A percentile compares a stretch with the other conserved stretches of the same genome.
Evolutionary conservation across 257 asterid species (phyloP).

Genomic region (Eustoma russellianum): DNA sequence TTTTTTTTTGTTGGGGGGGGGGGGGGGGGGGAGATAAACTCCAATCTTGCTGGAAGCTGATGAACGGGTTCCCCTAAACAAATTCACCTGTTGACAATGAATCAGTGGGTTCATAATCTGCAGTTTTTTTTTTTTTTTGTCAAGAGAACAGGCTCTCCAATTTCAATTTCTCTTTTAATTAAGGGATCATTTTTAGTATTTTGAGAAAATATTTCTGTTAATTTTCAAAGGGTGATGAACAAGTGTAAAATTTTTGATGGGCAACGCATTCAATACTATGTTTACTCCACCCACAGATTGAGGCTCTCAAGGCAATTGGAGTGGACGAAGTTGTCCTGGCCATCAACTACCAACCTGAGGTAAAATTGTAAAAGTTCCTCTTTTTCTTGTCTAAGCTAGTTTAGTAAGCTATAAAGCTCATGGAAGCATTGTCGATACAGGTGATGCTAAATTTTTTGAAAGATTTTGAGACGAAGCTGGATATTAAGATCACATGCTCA

Average conservation of each 20-base stretch:
- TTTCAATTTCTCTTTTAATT: too few relatives aligned
- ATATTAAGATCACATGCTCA: slow-evolving; percentile 84
- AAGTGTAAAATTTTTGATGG: too few relatives aligned
- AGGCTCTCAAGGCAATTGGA: slow-evolving; percentile 85
- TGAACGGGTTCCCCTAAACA: too few relatives aligned
- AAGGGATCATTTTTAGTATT: background rate
- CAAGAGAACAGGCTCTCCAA: too few relatives aligned
- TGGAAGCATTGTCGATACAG: slow-evolving; percentile 23
- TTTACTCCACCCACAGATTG: slow-evolving; percentile 40
- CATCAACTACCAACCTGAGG: slow-evolving; percentile 97
- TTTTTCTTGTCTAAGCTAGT: background rate
- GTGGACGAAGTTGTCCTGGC: slow-evolving; percentile 96
- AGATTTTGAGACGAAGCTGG: slow-evolving; percentile 89
- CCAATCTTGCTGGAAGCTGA: too few relatives aligned
- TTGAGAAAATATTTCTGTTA: background rate
- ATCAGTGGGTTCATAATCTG: too few relatives aligned
- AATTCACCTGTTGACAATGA: too few relatives aligned
- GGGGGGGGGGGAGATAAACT: too few relatives aligned
- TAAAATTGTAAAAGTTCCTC: slow-evolving; percentile 11
- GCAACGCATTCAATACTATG: too few relatives aligned
- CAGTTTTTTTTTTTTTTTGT: too few relatives aligned
- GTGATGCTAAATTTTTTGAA: slow-evolving; percentile 91
- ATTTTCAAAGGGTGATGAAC: too few relatives aligned
- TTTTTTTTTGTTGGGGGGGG: too few relatives aligned
- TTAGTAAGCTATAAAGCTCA: background rate